A percentile compares a stretch with the other conserved stretches of the same genome.
Evolutionary conservation across 2,329 filamentous ascomycete species (phyloP).

Genomic region (Diplodia intermedia): DNA sequence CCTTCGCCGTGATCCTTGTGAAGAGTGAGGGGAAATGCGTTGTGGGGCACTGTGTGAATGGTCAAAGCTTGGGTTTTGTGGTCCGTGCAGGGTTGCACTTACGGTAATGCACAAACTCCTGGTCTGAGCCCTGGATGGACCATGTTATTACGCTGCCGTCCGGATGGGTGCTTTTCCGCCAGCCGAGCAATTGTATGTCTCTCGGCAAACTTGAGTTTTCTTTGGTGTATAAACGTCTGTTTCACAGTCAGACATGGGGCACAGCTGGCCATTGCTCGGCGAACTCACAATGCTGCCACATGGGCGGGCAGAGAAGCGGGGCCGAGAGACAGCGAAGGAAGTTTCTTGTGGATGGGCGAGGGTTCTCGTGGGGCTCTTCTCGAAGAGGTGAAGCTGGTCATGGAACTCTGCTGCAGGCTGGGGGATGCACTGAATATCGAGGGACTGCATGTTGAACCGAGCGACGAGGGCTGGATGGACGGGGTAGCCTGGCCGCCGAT

Average conservation of each 20-base stretch:
- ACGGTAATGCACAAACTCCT: constrained; percentile 21
- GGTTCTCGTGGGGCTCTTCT: constrained; percentile 1
- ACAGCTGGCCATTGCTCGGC: too few species aligned
- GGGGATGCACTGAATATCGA: not conserved
- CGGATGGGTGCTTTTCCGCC: constrained; percentile 8
- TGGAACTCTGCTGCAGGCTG: constrained; percentile 23
- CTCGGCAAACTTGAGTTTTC: not conserved
- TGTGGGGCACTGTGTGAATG: constrained; percentile 2
- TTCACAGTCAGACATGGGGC: not conserved
- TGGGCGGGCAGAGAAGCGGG: constrained; percentile 17
- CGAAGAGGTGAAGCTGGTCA: constrained; percentile 17
- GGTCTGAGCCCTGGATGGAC: constrained; percentile 11
- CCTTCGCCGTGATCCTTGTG: constrained; percentile 22
- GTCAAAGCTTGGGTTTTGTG: not conserved
- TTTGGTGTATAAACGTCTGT: constrained; percentile 1
- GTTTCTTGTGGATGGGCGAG: constrained; percentile 1
- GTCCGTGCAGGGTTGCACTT: not conserved
- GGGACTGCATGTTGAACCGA: constrained; percentile 18
- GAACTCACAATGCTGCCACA: constrained; percentile 14
- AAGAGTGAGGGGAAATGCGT: constrained; percentile 16
- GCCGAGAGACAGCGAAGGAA: constrained; percentile 5
- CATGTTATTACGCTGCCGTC: constrained; percentile 20
- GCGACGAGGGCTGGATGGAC: constrained; percentile 19
- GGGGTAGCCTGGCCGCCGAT: not conserved
- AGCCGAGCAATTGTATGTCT: not conserved